Percentiles rank a stretch among this genome's conserved stretches.
These are phyloP conservation scores for Neurospora sp. DNA, from an alignment of 495 filamentous ascomycete genomes.

Conservation along the genomic window DNA sequence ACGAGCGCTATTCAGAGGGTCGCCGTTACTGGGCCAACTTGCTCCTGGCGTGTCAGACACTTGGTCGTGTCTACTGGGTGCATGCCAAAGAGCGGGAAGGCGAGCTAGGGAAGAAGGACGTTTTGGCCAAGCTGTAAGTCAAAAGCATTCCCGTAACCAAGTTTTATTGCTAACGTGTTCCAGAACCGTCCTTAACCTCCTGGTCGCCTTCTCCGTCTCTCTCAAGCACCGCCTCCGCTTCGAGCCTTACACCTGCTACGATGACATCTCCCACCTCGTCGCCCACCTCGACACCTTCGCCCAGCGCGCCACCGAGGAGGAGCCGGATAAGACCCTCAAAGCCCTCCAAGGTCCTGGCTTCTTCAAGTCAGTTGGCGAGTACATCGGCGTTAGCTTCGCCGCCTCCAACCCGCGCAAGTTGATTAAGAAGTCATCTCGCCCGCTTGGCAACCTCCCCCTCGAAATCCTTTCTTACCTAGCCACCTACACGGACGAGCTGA, in stretches of 20 bases:
- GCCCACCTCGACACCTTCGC: conserved; percentile 61
- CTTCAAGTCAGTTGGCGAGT: conserved; percentile 57
- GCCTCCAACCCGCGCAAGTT: conserved; percentile 63
- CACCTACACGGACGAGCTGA: conserved; percentile 50
- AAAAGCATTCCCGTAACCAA: not conserved
- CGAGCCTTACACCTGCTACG: conserved; percentile 72
- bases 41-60: conserved; percentile 58
- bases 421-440: conserved; percentile 53
- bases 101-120: conserved; percentile 51
- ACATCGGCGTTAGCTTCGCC: conserved; percentile 60
- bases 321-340: conserved; percentile 31
- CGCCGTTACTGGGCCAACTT: conserved; percentile 70
- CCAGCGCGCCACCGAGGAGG: conserved; percentile 48
- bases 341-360: conserved; percentile 30
- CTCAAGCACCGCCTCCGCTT: conserved; percentile 85
- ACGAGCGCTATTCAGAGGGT: conserved; percentile 72
- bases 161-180: conserved; percentile 1
- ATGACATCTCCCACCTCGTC: conserved; percentile 50
- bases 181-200: conserved; percentile 68
- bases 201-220: conserved; percentile 65
- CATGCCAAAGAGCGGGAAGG: conserved; percentile 59
- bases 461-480: conserved; percentile 68
- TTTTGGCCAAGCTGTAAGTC: conserved; percentile 57
- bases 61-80: conserved; percentile 73
- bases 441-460: conserved; percentile 65